Conservation (phyloP, 352 stramenopile species). For the Globisporangium barbulae region DNA sequence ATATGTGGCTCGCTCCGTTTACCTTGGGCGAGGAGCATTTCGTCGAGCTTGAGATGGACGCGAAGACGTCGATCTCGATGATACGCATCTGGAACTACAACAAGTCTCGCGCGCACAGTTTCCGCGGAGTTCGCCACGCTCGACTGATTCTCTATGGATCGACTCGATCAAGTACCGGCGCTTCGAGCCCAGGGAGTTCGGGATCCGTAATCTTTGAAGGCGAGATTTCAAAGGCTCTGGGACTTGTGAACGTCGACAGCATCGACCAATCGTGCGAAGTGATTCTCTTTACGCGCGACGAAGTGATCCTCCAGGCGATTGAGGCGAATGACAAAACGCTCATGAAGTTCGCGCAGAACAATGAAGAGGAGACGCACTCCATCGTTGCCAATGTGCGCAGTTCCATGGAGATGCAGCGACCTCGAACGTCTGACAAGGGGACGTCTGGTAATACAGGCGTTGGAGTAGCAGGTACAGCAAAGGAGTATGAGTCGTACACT, state of each 20-base stretch:
- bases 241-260: slow-evolving; percentile 44
- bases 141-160: slow-evolving; percentile 45
- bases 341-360: slow-evolving; percentile 20
- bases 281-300: slow-evolving; percentile 84
- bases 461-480: not conserved
- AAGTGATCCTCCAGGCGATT: slow-evolving; percentile 58
- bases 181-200: not conserved
- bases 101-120: slow-evolving; percentile 84
- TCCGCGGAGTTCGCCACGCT: slow-evolving; percentile 57
- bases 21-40: slow-evolving; percentile 47
- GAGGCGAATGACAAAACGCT: slow-evolving; percentile 55
- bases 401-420: slow-evolving; percentile 46
- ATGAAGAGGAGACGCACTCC: slow-evolving; percentile 36
- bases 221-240: slow-evolving; percentile 74
- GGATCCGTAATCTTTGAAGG: slow-evolving; percentile 76
- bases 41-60: slow-evolving; percentile 52
- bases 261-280: slow-evolving; percentile 72
- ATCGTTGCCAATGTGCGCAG: slow-evolving; percentile 34
- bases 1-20: slow-evolving; percentile 90
- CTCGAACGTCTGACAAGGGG: slow-evolving; percentile 50
- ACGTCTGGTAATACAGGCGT: too few relatives aligned
- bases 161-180: not conserved
- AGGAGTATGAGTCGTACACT: slow-evolving; percentile 11
- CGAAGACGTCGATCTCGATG: slow-evolving; percentile 57
- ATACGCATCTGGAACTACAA: slow-evolving; percentile 93